A percentile compares a stretch with the other conserved stretches of the same genome.
Conservation (phyloP, 306 rosid genomes). For the Cicer yamashitae region DNA sequence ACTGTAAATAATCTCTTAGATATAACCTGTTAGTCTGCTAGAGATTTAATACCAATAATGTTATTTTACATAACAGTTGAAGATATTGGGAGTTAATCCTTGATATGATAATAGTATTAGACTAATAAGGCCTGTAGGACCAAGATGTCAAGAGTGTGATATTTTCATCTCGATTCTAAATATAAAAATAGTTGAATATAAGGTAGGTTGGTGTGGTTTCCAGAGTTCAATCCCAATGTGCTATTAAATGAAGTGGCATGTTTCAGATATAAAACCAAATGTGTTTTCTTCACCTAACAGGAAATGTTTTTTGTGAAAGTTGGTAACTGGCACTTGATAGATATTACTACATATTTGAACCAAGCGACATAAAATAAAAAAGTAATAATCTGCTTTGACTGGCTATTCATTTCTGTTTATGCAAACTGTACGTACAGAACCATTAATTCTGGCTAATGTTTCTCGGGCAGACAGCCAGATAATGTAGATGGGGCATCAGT, state of each 20-base stretch:
- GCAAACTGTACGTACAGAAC: constrained; percentile 18
- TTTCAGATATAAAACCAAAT: background rate
- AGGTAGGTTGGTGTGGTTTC: background rate
- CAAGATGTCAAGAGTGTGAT: background rate
- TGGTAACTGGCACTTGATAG: constrained; percentile 4
- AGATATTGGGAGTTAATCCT: background rate
- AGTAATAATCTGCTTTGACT: constrained; percentile 4
- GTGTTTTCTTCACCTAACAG: background rate
- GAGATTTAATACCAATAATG: background rate
- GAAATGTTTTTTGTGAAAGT: constrained; percentile 6
- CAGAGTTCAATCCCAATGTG: background rate
- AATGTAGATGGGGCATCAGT: constrained; percentile 62
- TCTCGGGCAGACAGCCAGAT: constrained; percentile 72
- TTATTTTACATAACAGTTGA: background rate
- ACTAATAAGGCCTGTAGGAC: background rate
- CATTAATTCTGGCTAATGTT: constrained; percentile 34
- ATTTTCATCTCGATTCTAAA: background rate
- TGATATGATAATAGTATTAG: background rate
- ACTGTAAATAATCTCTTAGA: background rate
- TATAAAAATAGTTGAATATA: background rate
- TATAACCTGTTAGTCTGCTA: constrained; percentile 1
- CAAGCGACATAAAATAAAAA: constrained; percentile 4
- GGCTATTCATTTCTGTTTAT: constrained; percentile 33
- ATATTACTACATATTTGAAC: constrained; percentile 16
- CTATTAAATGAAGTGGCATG: background rate